Evolutionary conservation across 1,284 basidiomycete species (phyloP).

Genomic region (Chiua sp.): DNA sequence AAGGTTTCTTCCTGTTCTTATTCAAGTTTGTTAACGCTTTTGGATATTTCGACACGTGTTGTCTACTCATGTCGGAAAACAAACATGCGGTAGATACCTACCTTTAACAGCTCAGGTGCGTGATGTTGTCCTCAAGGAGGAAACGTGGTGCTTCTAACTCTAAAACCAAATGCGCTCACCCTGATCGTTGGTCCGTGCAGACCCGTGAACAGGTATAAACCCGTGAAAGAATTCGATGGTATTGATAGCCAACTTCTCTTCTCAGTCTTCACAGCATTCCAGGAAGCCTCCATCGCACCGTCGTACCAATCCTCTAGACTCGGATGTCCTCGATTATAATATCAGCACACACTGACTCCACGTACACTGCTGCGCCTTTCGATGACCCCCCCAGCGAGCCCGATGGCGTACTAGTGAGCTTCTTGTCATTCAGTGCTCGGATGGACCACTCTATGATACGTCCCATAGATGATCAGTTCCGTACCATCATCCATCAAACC

Average conservation of each 20-base stretch:
- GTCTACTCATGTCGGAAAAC: too few relatives aligned
- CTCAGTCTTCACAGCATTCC: background rate
- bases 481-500: background rate
- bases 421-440: too few relatives aligned
- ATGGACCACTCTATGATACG: too few relatives aligned
- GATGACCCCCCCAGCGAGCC: background rate
- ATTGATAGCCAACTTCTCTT: background rate
- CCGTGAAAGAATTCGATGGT: too few relatives aligned
- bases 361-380: slow-evolving; percentile 24
- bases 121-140: too few relatives aligned
- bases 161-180: background rate
- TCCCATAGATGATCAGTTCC: too few relatives aligned
- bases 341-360: background rate
- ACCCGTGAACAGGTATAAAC: too few relatives aligned
- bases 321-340: background rate
- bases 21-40: too few relatives aligned
- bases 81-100: too few relatives aligned
- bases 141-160: background rate
- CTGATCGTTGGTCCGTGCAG: background rate
- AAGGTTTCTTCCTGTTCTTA: too few relatives aligned
- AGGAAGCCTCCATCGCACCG: background rate
- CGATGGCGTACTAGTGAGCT: slow-evolving; percentile 7
- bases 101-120: too few relatives aligned
- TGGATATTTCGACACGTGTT: too few relatives aligned
- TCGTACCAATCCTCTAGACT: background rate